A percentile compares a stretch with the other conserved stretches of the same genome.
Conservation (phyloP, 1,284 basidiomycete species). For the Malassezia cuniculi region DNA sequence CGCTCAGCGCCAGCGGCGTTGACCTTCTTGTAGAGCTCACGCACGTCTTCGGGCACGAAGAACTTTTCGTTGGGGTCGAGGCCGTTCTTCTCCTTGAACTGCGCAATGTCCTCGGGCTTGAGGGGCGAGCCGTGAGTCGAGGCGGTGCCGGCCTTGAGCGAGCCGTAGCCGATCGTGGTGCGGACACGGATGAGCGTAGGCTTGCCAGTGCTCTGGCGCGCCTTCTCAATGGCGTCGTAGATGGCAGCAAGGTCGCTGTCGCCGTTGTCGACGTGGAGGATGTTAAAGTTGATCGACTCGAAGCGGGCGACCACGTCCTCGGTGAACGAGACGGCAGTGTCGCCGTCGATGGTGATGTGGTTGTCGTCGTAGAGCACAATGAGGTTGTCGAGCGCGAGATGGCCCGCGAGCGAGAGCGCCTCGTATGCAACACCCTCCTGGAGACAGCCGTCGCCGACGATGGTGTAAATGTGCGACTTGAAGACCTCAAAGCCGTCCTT, state of each 20-base stretch:
- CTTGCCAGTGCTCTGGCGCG: slow-evolving; percentile 62
- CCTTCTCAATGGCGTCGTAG: slow-evolving; percentile 64
- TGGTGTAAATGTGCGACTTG: slow-evolving; percentile 78
- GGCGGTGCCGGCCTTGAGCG: slow-evolving; percentile 78
- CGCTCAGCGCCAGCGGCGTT: slow-evolving; percentile 61
- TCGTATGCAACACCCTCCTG: slow-evolving; percentile 89
- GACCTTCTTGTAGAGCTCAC: slow-evolving; percentile 56
- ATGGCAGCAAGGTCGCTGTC: slow-evolving; percentile 72
- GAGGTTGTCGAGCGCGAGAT: slow-evolving; percentile 81
- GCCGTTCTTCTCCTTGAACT: slow-evolving; percentile 72
- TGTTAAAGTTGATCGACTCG: slow-evolving; percentile 83
- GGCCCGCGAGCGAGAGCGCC: slow-evolving; percentile 76
- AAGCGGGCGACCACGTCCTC: slow-evolving; percentile 82
- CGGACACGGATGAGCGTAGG: slow-evolving; percentile 73
- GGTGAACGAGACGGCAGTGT: slow-evolving; percentile 82
- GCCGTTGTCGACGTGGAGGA: slow-evolving; percentile 68
- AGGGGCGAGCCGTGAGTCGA: slow-evolving; percentile 83
- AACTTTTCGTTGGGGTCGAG: slow-evolving; percentile 70
- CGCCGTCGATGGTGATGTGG: slow-evolving; percentile 88
- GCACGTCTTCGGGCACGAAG: slow-evolving; percentile 63
- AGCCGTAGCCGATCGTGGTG: slow-evolving; percentile 88
- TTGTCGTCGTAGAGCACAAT: slow-evolving; percentile 52
- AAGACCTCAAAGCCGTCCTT: slow-evolving; percentile 69
- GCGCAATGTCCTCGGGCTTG: slow-evolving; percentile 76
- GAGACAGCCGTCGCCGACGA: slow-evolving; percentile 85